phyloP scores from a whole-genome alignment of 495 filamentous ascomycete genomes.

The Astrothelium subdiscretum region DNA sequence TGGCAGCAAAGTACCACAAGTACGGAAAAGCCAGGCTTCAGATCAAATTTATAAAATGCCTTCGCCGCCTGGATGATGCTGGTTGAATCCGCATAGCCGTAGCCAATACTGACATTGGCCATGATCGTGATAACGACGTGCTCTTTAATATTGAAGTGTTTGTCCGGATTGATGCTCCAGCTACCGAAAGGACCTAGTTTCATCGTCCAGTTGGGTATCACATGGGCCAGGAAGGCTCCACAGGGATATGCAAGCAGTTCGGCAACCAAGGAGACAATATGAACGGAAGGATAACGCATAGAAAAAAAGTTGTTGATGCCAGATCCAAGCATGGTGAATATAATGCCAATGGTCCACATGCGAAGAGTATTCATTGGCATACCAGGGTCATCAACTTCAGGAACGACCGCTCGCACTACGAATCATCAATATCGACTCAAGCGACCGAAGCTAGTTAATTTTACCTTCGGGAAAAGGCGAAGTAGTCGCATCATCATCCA shows the following conservation, averaged over 20 bases:
- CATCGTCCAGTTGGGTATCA: slow-evolving; percentile 13
- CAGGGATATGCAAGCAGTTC: slow-evolving; percentile 71
- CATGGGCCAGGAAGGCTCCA: slow-evolving; percentile 62
- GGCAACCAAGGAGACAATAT: slow-evolving; percentile 75
- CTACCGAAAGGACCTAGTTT: background rate
- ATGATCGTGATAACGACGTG: slow-evolving; percentile 5
- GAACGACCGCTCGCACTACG: slow-evolving; percentile 63
- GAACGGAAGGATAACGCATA: slow-evolving; percentile 73
- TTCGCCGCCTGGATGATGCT: slow-evolving; percentile 1
- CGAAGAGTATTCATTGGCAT: slow-evolving; percentile 77
- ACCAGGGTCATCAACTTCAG: slow-evolving; percentile 56
- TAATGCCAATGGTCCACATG: slow-evolving; percentile 69
- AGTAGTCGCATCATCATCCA: background rate
- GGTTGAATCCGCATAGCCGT: background rate
- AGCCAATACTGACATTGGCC: slow-evolving; percentile 5
- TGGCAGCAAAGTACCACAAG: slow-evolving; percentile 75
- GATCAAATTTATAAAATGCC: slow-evolving; percentile 5
- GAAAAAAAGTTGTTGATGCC: slow-evolving; percentile 78
- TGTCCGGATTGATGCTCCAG: slow-evolving; percentile 1
- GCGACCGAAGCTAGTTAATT: background rate
- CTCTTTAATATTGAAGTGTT: background rate
- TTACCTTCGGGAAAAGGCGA: slow-evolving; percentile 17
- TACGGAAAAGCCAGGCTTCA: slow-evolving; percentile 21
- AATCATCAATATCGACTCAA: background rate
- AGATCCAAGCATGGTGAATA: slow-evolving; percentile 71